A percentile compares a stretch with the other conserved stretches of the same genome.
Evolutionary conservation across 257 asterid genomes (phyloP).

Genomic region (Fraxinus americana): DNA sequence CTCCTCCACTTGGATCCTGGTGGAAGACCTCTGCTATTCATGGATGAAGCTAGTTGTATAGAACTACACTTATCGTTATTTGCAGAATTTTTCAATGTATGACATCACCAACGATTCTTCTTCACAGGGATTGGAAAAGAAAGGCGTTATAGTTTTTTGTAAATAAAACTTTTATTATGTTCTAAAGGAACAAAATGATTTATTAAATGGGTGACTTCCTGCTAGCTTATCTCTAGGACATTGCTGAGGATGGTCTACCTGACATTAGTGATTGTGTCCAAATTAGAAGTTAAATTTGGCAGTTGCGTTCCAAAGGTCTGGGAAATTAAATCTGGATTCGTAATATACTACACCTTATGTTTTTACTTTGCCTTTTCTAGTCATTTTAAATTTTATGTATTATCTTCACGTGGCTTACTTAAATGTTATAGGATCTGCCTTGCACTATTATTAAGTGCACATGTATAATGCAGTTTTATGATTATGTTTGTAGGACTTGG

Average conservation of each 20-base stretch:
- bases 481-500: constrained; percentile 51
- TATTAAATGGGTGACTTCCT: background rate
- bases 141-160: background rate
- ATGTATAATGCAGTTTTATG: constrained; percentile 5
- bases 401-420: background rate
- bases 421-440: background rate
- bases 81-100: background rate
- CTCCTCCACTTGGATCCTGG: background rate
- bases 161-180: background rate
- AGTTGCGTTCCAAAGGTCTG: constrained; percentile 13
- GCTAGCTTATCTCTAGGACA: background rate
- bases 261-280: background rate
- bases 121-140: background rate
- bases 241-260: background rate
- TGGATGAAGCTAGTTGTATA: background rate
- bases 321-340: background rate
- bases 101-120: background rate
- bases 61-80: background rate
- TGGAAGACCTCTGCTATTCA: background rate
- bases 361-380: constrained; percentile 14
- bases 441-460: background rate
- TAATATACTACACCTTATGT: background rate
- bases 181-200: background rate
- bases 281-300: constrained; percentile 2
- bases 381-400: constrained; percentile 2